A percentile compares a stretch with the other conserved stretches of the same genome.
phyloP scores from a whole-genome alignment of 305 asterid species.

The Fraxinus xanthoxyloides region DNA sequence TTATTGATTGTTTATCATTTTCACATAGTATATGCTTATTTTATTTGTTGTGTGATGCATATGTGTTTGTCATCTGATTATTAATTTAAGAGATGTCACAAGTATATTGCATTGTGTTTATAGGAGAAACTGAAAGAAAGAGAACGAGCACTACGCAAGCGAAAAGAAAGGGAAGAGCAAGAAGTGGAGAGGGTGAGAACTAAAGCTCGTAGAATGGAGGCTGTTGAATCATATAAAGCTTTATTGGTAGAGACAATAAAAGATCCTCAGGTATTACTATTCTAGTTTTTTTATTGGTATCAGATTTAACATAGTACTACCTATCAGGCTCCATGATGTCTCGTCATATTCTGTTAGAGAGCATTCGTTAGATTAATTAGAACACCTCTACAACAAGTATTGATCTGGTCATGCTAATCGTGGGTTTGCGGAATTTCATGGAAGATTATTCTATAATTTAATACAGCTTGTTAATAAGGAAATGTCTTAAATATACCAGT shows the following conservation, averaged over 20 bases:
- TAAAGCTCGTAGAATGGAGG: conserved; percentile 93
- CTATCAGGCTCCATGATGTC: not conserved
- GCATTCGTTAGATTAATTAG: conserved; percentile 4
- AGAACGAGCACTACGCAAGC: conserved; percentile 77
- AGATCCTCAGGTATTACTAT: conserved; percentile 75
- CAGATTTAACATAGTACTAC: not conserved
- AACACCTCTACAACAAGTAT: not conserved
- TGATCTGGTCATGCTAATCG: not conserved
- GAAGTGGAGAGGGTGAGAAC: conserved; percentile 96
- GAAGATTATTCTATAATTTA: not conserved
- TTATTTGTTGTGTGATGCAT: conserved; percentile 4
- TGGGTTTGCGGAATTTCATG: not conserved
- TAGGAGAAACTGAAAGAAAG: conserved; percentile 94
- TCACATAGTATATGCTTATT: not conserved
- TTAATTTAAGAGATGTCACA: conserved; percentile 6
- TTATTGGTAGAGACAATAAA: conserved; percentile 89
- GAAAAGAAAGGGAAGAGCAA: conserved; percentile 98
- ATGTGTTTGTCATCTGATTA: not conserved
- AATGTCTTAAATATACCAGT: not conserved
- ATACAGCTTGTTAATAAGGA: not conserved
- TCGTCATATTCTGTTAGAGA: not conserved
- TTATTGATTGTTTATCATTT: conserved; percentile 1
- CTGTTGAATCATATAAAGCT: conserved; percentile 87
- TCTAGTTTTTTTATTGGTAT: conserved; percentile 4
- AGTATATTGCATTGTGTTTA: conserved; percentile 6